These are phyloP conservation scores for Cerioporus squamosus DNA, from an alignment of 1,284 basidiomycete species.

Conservation along the genomic window DNA sequence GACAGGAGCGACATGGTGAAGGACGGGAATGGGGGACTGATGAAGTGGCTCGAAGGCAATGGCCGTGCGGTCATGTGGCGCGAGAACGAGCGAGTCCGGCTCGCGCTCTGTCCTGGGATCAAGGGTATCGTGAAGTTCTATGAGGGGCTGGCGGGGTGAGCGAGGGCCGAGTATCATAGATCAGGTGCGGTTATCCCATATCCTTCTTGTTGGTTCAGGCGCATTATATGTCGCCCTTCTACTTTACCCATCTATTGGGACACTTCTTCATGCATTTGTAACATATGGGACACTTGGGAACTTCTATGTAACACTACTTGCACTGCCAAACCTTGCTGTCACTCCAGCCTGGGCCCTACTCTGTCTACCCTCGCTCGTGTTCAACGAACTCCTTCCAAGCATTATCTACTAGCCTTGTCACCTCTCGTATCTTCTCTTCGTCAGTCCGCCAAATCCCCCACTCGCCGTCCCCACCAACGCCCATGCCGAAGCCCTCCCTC, in stretches of 20 bases:
- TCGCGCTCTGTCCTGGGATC: conserved; percentile 69
- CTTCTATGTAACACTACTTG: too few relatives aligned
- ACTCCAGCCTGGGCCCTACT: neutral
- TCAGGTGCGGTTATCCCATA: too few relatives aligned
- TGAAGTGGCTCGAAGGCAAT: conserved; percentile 59
- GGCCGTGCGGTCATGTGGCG: conserved; percentile 45
- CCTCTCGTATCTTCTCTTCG: conserved; percentile 52
- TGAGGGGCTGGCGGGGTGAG: conserved; percentile 41
- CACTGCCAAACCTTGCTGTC: too few relatives aligned
- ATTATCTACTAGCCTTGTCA: conserved; percentile 52
- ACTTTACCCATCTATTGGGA: too few relatives aligned
- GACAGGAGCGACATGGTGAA: conserved; percentile 33
- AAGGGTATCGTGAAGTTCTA: conserved; percentile 61
- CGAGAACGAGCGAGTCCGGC: conserved; percentile 64
- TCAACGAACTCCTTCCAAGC: conserved; percentile 11
- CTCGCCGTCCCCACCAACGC: conserved; percentile 53
- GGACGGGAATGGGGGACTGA: conserved; percentile 42
- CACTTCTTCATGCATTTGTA: too few relatives aligned
- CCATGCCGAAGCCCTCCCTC: conserved; percentile 72
- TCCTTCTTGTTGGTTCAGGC: too few relatives aligned
- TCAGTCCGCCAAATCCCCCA: conserved; percentile 73
- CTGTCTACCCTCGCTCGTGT: neutral
- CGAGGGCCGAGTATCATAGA: neutral
- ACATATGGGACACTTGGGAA: too few relatives aligned
- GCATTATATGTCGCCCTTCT: too few relatives aligned